A percentile compares a stretch with the other conserved stretches of the same genome.
phyloP scores from a whole-genome alignment of 495 filamentous ascomycete species.

The Penicillium soppii region DNA sequence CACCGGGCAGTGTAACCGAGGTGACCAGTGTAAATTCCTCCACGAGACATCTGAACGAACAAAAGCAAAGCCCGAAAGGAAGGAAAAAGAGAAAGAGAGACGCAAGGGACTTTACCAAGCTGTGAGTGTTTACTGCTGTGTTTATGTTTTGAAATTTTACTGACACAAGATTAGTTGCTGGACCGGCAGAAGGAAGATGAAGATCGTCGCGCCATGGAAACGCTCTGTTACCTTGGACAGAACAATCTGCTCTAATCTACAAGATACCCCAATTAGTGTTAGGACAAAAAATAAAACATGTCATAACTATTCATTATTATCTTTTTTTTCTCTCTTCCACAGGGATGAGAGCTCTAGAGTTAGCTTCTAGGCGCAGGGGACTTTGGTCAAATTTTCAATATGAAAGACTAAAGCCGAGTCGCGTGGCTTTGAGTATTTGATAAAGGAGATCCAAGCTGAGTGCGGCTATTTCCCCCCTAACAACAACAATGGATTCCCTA shows the following conservation, averaged over 20 bases:
- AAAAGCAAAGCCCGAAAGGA: slow-evolving; percentile 35
- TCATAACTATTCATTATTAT: too few species aligned
- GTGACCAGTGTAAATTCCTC: slow-evolving; percentile 45
- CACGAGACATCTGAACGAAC: slow-evolving; percentile 39
- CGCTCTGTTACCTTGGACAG: slow-evolving; percentile 45
- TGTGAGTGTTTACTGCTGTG: slow-evolving; percentile 34
- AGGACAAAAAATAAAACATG: not conserved
- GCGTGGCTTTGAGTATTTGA: slow-evolving; percentile 1
- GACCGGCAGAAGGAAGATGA: slow-evolving; percentile 48
- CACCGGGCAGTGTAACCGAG: slow-evolving; percentile 44
- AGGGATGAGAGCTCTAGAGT: not conserved
- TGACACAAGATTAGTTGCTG: slow-evolving; percentile 36
- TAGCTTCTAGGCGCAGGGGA: slow-evolving; percentile 1
- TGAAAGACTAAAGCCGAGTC: not conserved
- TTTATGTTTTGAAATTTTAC: slow-evolving; percentile 9
- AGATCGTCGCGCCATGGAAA: slow-evolving; percentile 43
- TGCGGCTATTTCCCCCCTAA: too few species aligned
- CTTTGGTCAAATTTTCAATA: not conserved
- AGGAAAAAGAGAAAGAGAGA: slow-evolving; percentile 30
- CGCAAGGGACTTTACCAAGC: slow-evolving; percentile 51
- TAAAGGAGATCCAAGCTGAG: too few species aligned
- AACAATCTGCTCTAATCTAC: slow-evolving; percentile 23
- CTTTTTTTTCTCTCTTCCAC: too few species aligned
- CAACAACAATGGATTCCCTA: too few species aligned
- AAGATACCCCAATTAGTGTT: slow-evolving; percentile 8